Percentiles rank a stretch among this genome's conserved stretches.
phyloP scores from a whole-genome alignment of 805 yeast genomes.

The Zygosaccharomyces lentus region DNA sequence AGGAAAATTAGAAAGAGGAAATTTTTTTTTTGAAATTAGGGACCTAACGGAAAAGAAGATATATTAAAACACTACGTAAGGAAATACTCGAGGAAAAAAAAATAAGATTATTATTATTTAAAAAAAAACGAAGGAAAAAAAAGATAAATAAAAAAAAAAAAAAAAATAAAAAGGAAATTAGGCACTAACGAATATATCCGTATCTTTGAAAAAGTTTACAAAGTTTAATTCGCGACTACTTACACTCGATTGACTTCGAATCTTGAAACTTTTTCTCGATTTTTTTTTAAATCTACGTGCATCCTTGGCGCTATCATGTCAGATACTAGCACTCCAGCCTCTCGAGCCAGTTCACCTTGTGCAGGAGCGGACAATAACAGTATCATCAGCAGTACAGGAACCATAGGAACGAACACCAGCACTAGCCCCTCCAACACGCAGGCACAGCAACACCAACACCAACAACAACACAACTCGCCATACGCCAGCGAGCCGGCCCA shows the following conservation, averaged over 20 bases:
- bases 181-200: not conserved
- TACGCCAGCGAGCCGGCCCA: conserved; percentile 2
- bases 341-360: conserved; percentile 1
- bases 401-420: conserved; percentile 1
- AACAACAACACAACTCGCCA: not conserved
- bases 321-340: not conserved
- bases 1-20: not conserved
- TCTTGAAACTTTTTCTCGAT: not conserved
- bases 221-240: not conserved
- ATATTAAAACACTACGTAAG: not conserved
- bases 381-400: not conserved
- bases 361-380: not conserved
- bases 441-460: too few relatives aligned
- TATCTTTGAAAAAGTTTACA: not conserved
- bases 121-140: not conserved
- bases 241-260: not conserved
- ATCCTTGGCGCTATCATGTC: not conserved
- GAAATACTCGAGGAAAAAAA: not conserved
- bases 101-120: not conserved
- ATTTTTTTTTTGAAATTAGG: not conserved
- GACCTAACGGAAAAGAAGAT: too few relatives aligned
- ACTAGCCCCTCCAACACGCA: too few relatives aligned
- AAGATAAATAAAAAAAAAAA: too few relatives aligned
- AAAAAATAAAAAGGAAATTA: not conserved
- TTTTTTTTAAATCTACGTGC: not conserved